phyloP scores from a whole-genome alignment of 2,329 filamentous ascomycete species.

The Pestalotiopsis sp. region DNA sequence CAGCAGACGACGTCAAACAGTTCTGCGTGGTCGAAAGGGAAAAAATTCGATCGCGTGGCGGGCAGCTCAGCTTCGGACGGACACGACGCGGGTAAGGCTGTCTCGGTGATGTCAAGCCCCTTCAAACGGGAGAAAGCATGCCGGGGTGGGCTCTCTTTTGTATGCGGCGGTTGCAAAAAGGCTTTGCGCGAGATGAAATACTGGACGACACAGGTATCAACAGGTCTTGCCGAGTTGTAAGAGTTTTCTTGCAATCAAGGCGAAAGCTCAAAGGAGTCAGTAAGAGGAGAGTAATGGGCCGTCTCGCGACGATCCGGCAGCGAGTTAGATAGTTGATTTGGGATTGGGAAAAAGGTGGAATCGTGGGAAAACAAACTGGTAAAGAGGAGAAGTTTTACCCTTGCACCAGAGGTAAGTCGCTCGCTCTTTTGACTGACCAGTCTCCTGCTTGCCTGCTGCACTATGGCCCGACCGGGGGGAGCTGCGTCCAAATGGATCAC shows the following conservation, averaged over 20 bases:
- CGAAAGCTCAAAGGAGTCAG: neutral
- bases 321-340: neutral
- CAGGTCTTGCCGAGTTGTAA: neutral
- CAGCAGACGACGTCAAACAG: neutral
- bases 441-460: neutral
- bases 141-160: constrained; percentile 5
- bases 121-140: constrained; percentile 28
- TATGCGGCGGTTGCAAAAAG: neutral
- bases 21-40: neutral
- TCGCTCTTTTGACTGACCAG: neutral
- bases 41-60: neutral
- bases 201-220: too few relatives aligned
- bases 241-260: neutral
- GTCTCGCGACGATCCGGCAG: constrained; percentile 1
- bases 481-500: too few relatives aligned
- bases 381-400: constrained; percentile 15
- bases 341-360: constrained; percentile 8
- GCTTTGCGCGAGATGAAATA: neutral
- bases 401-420: neutral
- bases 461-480: neutral
- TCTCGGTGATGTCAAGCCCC: constrained; percentile 23
- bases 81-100: constrained; percentile 22
- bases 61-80: constrained; percentile 5
- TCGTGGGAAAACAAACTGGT: constrained; percentile 12
- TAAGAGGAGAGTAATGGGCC: neutral